Conservation (phyloP, 1,284 basidiomycete species). For the Apiotrichum akiyoshidainum region DNA sequence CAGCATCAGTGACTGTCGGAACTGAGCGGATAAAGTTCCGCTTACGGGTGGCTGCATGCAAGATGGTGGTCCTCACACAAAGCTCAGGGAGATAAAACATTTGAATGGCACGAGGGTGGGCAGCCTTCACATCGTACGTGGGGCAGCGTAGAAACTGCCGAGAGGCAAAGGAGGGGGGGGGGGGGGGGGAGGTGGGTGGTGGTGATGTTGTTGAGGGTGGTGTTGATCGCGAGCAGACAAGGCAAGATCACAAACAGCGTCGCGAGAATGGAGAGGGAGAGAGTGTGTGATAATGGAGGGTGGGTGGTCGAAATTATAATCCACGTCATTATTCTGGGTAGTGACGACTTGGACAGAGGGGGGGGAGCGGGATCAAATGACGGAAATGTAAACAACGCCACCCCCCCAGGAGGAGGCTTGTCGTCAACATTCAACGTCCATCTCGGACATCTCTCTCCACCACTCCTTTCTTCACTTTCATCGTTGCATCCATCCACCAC, state of each 20-base stretch:
- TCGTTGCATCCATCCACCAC: constrained; percentile 19
- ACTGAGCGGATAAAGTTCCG: too few species aligned
- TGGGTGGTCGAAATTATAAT: constrained; percentile 2
- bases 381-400: background rate
- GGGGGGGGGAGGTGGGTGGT: background rate
- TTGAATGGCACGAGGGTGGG: too few species aligned
- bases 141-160: constrained; percentile 29
- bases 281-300: background rate
- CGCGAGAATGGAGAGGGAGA: background rate
- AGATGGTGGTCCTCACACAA: too few species aligned
- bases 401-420: background rate
- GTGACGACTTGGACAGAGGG: too few species aligned
- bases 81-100: too few species aligned
- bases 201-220: constrained; percentile 10
- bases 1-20: too few species aligned
- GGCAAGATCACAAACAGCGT: background rate
- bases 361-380: constrained; percentile 6
- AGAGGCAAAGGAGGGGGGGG: background rate
- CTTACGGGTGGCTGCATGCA: too few species aligned
- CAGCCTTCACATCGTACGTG: background rate
- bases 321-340: constrained; percentile 7
- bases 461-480: constrained; percentile 9
- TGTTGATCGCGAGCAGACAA: background rate
- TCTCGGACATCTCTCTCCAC: constrained; percentile 19
- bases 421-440: background rate